Evolutionary conservation across 768 basidiomycete species (phyloP).

Genomic region (Calocybe indica): DNA sequence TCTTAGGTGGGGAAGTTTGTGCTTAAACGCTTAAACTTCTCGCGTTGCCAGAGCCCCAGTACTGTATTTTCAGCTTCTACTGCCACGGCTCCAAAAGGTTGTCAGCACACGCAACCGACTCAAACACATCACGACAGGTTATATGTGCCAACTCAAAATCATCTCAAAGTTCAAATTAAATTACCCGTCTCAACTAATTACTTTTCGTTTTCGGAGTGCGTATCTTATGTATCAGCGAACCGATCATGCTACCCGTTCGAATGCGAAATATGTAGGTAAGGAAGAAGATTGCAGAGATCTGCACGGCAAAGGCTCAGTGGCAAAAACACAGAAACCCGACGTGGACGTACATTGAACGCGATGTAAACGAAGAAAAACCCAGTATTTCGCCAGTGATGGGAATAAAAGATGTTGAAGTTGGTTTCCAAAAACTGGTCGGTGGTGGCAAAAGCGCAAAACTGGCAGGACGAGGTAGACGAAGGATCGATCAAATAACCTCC

Average conservation of each 20-base stretch:
- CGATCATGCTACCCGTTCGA: constrained; percentile 21
- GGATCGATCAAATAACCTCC: constrained; percentile 61
- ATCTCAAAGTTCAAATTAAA: no score
- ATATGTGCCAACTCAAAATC: no score
- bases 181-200: no score
- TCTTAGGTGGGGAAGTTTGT: no score
- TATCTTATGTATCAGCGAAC: constrained; percentile 11
- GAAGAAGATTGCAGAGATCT: constrained; percentile 41
- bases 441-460: constrained; percentile 46
- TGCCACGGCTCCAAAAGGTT: no score
- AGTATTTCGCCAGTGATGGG: constrained; percentile 44
- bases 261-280: constrained; percentile 58
- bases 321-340: neutral
- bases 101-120: no score
- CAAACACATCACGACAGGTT: no score
- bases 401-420: constrained; percentile 59
- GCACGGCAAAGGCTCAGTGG: neutral
- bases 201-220: neutral
- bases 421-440: constrained; percentile 50
- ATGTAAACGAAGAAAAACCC: constrained; percentile 46
- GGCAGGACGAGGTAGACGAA: constrained; percentile 41
- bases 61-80: no score
- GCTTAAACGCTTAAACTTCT: no score
- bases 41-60: no score
- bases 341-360: constrained; percentile 33